Evolutionary conservation across 345 rosid species (phyloP).

Genomic region (Eucalyptus pauciflora): DNA sequence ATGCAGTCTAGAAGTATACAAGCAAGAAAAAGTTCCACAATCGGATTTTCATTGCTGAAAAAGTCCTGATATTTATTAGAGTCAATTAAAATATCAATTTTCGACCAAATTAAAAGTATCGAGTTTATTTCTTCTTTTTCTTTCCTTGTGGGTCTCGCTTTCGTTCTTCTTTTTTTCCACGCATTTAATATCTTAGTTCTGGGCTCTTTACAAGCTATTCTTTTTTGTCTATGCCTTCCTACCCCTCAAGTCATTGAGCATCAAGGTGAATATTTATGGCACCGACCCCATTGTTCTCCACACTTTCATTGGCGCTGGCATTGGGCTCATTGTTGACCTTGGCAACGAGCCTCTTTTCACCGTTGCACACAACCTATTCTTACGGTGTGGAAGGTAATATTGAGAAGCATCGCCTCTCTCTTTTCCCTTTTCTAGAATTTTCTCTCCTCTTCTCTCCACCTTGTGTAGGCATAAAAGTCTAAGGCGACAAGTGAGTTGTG

Average conservation of each 20-base stretch:
- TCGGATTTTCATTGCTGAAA: accelerated
- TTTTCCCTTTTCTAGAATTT: neutral
- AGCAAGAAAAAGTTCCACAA: accelerated
- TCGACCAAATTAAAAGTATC: neutral
- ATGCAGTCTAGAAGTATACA: too few relatives aligned
- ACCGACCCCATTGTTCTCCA: conserved; percentile 61
- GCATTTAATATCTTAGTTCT: neutral
- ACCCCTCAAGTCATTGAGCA: conserved; percentile 53
- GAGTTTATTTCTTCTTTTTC: neutral
- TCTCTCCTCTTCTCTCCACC: neutral
- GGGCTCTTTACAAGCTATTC: neutral
- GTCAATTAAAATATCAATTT: neutral
- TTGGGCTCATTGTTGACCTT: conserved; percentile 68
- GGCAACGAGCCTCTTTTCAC: conserved; percentile 57
- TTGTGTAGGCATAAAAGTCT: neutral
- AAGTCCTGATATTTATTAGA: neutral
- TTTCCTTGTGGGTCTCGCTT: neutral
- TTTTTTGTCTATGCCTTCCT: neutral
- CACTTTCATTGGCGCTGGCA: conserved; percentile 47
- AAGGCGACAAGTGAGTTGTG: too few relatives aligned
- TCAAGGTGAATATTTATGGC: conserved; percentile 58
- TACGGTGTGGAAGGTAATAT: neutral
- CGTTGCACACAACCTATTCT: conserved; percentile 36
- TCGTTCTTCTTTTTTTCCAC: neutral
- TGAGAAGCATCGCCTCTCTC: neutral